Evolutionary conservation across 169 alveolate genomes (phyloP), one percentile per base, ranked within the genome.

Genomic region (Perkinsus olseni): DNA sequence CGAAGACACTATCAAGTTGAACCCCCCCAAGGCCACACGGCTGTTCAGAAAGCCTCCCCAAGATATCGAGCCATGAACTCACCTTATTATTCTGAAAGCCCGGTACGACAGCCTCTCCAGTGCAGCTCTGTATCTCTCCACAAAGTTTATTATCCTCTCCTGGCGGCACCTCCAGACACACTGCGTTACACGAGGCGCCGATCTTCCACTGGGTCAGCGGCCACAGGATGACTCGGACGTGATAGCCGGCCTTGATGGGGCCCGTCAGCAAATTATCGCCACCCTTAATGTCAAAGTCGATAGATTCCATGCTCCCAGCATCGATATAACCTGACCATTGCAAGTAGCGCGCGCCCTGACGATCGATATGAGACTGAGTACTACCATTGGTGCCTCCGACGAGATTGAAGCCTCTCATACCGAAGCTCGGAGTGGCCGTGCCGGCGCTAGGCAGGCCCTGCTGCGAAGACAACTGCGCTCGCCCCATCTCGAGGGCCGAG

Each of bases 141-240:
- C 82, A 62, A 8, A 62, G 28, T 28, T 24, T 62, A 24, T 62
- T 62, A 24, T 62, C 82, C 82, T 62, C 82, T 62, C 82, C 82
- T 3, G 82, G 82, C 17, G 82, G 82, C 10, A 62, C 82, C 28
- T 13, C 28, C 13, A 62, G 34, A 48, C 91, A 39, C 24, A 6
- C 40, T 11, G 91, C 93, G 50, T 0, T 13, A 45, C 93, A 91
- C 17, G 50, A 45, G 24, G 91, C 37, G 0, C 91, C 93, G 51
- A 91, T 37, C 91, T 48, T 37, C 93, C 93, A 91, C 36, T 36
- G 21, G 21, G 93, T 91, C 34, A 91, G n/a, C 0, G 93, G 93
- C 50, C 28, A n/a, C 40, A 91, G 40, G 8, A 34, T 45, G 45
- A 91, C 36, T 21, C 93, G 39, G 17, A 91, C n/a, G 4, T 45